Evolutionary conservation across 2,329 filamentous ascomycete species (phyloP).

Genomic region (Stemphylium vesicarium): DNA sequence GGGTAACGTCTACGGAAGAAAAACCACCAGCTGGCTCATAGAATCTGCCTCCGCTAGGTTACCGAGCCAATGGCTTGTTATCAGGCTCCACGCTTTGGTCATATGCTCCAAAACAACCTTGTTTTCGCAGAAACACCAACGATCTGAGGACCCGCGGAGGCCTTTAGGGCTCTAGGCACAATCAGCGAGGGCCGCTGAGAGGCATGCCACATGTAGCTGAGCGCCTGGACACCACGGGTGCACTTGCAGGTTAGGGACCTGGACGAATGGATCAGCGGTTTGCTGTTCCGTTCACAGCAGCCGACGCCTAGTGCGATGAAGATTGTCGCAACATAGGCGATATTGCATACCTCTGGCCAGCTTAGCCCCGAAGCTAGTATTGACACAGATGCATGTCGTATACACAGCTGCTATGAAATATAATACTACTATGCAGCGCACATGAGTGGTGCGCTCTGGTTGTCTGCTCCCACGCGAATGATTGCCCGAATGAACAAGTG

Average conservation of each 20-base stretch:
- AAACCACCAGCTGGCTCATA: conserved; percentile 38
- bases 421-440: background rate
- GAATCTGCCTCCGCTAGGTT: conserved; percentile 1
- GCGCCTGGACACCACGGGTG: background rate
- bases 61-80: background rate
- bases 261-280: background rate
- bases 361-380: background rate
- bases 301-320: background rate
- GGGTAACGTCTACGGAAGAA: conserved; percentile 47
- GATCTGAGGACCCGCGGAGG: background rate
- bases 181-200: background rate
- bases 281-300: background rate
- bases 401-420: background rate
- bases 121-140: background rate
- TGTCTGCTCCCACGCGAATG: background rate
- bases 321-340: background rate
- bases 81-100: background rate
- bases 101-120: background rate
- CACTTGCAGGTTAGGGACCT: background rate
- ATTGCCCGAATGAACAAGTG: background rate
- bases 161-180: background rate
- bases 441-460: conserved; percentile 1
- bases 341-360: background rate
- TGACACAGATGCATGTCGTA: background rate
- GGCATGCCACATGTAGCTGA: background rate